phyloP scores from a whole-genome alignment of 352 stramenopile genomes.

The Phytophthora quininea region DNA sequence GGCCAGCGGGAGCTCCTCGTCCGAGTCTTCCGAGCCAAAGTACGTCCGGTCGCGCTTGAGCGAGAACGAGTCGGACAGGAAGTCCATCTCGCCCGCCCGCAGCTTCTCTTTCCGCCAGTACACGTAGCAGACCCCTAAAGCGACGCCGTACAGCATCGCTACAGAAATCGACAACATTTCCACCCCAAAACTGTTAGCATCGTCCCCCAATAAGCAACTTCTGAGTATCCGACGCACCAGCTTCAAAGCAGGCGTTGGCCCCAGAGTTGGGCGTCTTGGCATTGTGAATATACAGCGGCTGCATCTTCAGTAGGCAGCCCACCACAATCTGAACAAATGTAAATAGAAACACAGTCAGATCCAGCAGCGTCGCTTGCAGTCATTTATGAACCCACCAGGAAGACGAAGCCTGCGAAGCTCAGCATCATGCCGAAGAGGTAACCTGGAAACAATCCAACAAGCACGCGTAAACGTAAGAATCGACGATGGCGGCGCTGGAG shows the following conservation, averaged over 20 bases:
- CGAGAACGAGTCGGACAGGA: slow-evolving; percentile 49
- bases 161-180: not conserved
- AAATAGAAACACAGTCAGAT: too few species aligned
- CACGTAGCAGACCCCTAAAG: slow-evolving; percentile 53
- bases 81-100: slow-evolving; percentile 41
- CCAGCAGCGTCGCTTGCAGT: too few species aligned
- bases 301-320: slow-evolving; percentile 73
- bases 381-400: slow-evolving; percentile 50
- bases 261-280: slow-evolving; percentile 77
- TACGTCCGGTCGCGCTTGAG: slow-evolving; percentile 60
- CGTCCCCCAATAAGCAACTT: not conserved
- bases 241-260: slow-evolving; percentile 79
- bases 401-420: slow-evolving; percentile 78
- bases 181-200: not conserved
- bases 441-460: slow-evolving; percentile 32
- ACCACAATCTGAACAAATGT: slow-evolving; percentile 54
- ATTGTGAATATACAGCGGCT: slow-evolving; percentile 73
- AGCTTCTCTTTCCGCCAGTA: slow-evolving; percentile 65
- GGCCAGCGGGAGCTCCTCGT: slow-evolving; percentile 70
- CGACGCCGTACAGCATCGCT: slow-evolving; percentile 66
- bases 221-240: slow-evolving; percentile 44
- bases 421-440: slow-evolving; percentile 84
- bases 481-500: not conserved
- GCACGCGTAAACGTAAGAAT: not conserved
- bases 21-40: slow-evolving; percentile 73